Evolutionary conservation across 164 flowering plant species (phyloP).

Genomic region (Paratinospora sagittata): DNA sequence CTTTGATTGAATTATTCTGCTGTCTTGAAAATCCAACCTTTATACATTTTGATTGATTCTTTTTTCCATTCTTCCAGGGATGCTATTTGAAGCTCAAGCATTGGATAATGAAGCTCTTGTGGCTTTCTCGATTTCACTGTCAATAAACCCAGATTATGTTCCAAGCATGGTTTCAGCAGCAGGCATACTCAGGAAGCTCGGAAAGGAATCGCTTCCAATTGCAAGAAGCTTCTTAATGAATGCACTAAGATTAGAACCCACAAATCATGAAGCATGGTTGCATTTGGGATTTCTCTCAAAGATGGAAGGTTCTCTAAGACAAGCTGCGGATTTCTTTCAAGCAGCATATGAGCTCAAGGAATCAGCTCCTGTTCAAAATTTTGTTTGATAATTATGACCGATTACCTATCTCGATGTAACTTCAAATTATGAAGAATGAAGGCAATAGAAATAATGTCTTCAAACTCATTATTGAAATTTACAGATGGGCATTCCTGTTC

Average conservation of each 20-base stretch:
- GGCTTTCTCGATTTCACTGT: conserved; percentile 59
- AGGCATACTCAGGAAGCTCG: conserved; percentile 46
- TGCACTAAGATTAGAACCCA: conserved; percentile 74
- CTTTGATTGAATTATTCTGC: neutral
- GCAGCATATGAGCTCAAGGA: conserved; percentile 79
- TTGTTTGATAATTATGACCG: conserved; percentile 22
- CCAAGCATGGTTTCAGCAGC: conserved; percentile 88
- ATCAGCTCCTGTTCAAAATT: conserved; percentile 69
- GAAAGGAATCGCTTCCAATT: conserved; percentile 42
- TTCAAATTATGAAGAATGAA: neutral
- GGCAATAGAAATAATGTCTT: neutral
- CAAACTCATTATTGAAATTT: neutral
- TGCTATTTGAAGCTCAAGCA: conserved; percentile 50
- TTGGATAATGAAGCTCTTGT: conserved; percentile 70
- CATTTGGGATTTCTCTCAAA: conserved; percentile 69
- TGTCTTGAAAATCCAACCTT: too few relatives aligned
- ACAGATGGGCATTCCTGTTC: neutral
- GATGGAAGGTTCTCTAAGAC: conserved; percentile 65
- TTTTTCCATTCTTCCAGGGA: conserved; percentile 36
- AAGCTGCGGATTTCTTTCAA: conserved; percentile 90
- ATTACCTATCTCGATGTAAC: neutral
- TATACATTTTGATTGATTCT: neutral
- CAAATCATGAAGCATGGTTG: conserved; percentile 84
- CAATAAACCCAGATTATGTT: conserved; percentile 77
- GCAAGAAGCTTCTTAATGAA: conserved; percentile 82